Evolutionary conservation across 768 basidiomycete species (phyloP).

Genomic region (Amylocystis lapponica): DNA sequence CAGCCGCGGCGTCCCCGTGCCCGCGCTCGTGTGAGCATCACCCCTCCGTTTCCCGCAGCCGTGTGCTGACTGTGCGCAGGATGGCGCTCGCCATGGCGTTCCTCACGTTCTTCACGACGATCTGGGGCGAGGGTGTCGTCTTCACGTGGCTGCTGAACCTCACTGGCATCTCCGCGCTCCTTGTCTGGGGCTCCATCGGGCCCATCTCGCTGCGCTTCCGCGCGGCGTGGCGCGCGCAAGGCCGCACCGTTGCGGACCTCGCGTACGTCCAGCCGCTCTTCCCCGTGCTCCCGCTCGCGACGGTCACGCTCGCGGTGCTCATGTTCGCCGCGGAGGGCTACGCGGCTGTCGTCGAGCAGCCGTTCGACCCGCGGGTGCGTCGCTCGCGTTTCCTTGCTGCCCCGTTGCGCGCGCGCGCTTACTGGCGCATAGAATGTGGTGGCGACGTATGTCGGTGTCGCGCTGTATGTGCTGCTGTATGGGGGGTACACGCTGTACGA

Average conservation of each 20-base stretch:
- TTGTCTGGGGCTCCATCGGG: slow-evolving; percentile 61
- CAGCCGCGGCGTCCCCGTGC: slow-evolving; percentile 56
- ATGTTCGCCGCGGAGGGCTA: slow-evolving; percentile 57
- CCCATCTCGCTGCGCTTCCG: slow-evolving; percentile 57
- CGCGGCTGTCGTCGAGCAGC: slow-evolving; percentile 37
- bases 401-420: not conserved
- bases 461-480: slow-evolving; percentile 41
- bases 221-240: slow-evolving; percentile 50
- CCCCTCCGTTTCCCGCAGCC: slow-evolving; percentile 1
- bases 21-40: slow-evolving; percentile 34
- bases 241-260: slow-evolving; percentile 44
- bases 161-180: slow-evolving; percentile 59
- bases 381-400: slow-evolving; percentile 1
- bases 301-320: slow-evolving; percentile 41
- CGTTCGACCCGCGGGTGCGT: slow-evolving; percentile 39
- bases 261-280: slow-evolving; percentile 54
- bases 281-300: slow-evolving; percentile 44
- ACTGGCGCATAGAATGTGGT: slow-evolving; percentile 39
- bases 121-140: slow-evolving; percentile 51
- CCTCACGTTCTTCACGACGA: slow-evolving; percentile 50
- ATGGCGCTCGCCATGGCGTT: slow-evolving; percentile 42
- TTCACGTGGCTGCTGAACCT: slow-evolving; percentile 59
- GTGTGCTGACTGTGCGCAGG: slow-evolving; percentile 20
- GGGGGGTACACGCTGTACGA: slow-evolving; percentile 38
- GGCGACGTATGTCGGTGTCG: slow-evolving; percentile 50